Evolutionary conservation across 2,329 filamentous ascomycete genomes (phyloP).

Genomic region (Sporothrix protearum): DNA sequence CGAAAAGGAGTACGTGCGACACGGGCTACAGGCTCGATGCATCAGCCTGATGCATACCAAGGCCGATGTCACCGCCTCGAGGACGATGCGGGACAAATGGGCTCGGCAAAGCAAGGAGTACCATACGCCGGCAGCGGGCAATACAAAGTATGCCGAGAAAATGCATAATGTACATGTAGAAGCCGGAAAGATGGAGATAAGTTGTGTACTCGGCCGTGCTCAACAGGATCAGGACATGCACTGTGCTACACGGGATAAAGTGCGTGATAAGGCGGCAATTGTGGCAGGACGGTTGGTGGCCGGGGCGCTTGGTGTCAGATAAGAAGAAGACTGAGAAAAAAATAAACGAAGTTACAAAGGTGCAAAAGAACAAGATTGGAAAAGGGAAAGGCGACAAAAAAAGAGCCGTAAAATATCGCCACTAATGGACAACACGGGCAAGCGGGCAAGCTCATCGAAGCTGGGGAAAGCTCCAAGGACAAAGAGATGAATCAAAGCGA

Average conservation of each 20-base stretch:
- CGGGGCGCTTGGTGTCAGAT: neutral
- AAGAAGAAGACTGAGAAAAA: neutral
- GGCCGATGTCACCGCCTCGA: slow-evolving; percentile 7
- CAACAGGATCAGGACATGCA: neutral
- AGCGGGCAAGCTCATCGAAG: neutral
- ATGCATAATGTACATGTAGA: neutral
- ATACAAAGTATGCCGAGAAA: too few species aligned
- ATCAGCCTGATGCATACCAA: slow-evolving; percentile 10
- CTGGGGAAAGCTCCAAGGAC: neutral
- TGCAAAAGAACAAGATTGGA: neutral
- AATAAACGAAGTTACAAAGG: neutral
- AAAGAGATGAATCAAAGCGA: neutral
- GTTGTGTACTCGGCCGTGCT: neutral
- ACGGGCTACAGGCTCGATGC: neutral
- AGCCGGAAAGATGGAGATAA: too few species aligned
- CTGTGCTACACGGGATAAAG: neutral
- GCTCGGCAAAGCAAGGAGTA: neutral
- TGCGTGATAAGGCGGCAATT: neutral
- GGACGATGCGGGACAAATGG: slow-evolving; percentile 9
- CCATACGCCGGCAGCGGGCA: neutral
- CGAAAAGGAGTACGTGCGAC: neutral
- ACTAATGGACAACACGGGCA: neutral
- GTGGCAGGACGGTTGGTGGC: neutral
- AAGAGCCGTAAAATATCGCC: neutral
- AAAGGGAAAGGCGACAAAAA: neutral